A percentile compares a stretch with the other conserved stretches of the same genome.
Evolutionary conservation across 2,329 filamentous ascomycete species (phyloP).

Genomic region (Ceratocystis cacaofunesta): DNA sequence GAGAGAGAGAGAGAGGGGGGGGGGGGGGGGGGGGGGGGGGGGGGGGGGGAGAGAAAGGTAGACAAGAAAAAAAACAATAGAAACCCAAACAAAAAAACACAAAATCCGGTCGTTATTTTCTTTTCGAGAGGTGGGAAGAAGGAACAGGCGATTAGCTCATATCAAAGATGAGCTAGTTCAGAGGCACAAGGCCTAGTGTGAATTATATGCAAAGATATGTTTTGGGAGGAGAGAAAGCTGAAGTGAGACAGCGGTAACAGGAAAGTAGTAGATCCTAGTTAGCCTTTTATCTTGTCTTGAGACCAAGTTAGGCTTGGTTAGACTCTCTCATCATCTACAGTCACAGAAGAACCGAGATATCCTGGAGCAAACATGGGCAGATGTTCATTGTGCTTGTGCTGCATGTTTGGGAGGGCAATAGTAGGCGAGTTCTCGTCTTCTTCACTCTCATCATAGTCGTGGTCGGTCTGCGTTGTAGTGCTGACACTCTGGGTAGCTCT

Average conservation of each 20-base stretch:
- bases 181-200: neutral
- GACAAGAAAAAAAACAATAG: neutral
- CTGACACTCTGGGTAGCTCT: constrained; percentile 22
- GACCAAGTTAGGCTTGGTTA: neutral
- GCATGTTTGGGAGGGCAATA: neutral
- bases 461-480: constrained; percentile 28
- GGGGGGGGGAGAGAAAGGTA: neutral
- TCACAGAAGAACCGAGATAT: constrained; percentile 34
- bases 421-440: constrained; percentile 2
- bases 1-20: no score
- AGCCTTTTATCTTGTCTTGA: neutral
- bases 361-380: constrained; percentile 29
- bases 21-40: neutral
- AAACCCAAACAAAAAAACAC: neutral
- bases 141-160: neutral
- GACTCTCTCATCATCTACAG: constrained; percentile 34
- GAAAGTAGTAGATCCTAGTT: neutral
- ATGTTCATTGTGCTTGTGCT: neutral
- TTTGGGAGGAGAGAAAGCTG: neutral
- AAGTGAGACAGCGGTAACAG: neutral
- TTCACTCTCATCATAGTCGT: constrained; percentile 10
- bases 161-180: constrained; percentile 3
- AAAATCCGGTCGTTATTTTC: constrained; percentile 2
- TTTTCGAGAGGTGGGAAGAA: neutral
- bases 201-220: constrained; percentile 16